Base-by-base conservation (phyloP, 148 eudicot genomes). In the Vaccinium vitisidaea region DNA sequence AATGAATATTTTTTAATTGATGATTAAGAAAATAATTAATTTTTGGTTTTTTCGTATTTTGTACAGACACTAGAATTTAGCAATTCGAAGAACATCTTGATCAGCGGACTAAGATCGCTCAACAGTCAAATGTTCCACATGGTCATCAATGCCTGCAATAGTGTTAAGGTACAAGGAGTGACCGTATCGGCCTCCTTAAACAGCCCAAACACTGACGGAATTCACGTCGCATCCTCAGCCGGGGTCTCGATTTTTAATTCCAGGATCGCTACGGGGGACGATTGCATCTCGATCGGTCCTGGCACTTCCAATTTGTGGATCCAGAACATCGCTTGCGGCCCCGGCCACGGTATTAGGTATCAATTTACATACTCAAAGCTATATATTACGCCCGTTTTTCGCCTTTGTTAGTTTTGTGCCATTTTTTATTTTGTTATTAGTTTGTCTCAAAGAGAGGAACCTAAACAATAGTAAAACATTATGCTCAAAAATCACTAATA, bases 301-400 rank as follows among this genome's bases (percentile, higher is more conserved):
- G 85, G 90, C 27, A 86, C 79, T 49, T 49, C 63, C n/a, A 70
- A 89, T 49, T 14, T 92, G 8, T 91, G 89, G 90, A 87, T 92
- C 18, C 69, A 92, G 63, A 74, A 55, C 49, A 18, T 93, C 7
- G 39, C 25, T 7, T 93, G 96, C 53, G 94, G 94, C 23, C 96
- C 96, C 0, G 96, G 96, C 8, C 94, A 92, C 14, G 96, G 96
- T 15, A 93, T 93, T 10, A 91, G 96, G 96, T 90, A 69, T 6
- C 14, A 69, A 11, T 27, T 6, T 61, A 7, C 69, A 61, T n/a
- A n/a, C n/a, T n/a, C n/a, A n/a, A n/a, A n/a, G n/a, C n/a, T n/a
- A n/a, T n/a, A n/a, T n/a, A n/a, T 5, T 48, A 7, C 8, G 50
- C 32, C 32, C n/a, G n/a, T n/a, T 30, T 30, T 30, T 30, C 32